A percentile compares a stretch with the other conserved stretches of the same genome.
phyloP scores from a whole-genome alignment of 2,329 filamentous ascomycete genomes.

The Fusarium domesticum region DNA sequence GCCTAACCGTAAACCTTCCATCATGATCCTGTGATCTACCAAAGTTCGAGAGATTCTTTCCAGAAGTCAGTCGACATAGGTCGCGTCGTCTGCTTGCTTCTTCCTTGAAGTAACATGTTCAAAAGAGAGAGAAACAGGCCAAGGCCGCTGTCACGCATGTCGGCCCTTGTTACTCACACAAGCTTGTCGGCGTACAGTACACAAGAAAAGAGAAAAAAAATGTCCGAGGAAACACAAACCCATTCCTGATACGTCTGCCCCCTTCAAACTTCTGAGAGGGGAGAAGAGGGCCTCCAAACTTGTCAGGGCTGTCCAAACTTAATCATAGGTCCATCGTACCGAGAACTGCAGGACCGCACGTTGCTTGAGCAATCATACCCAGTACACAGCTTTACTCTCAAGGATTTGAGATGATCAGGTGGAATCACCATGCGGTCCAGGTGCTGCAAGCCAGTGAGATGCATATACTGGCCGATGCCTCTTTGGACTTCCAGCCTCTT shows the following conservation, averaged over 20 bases:
- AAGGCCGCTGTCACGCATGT: slow-evolving; percentile 21
- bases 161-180: slow-evolving; percentile 35
- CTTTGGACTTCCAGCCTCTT: no score
- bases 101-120: neutral
- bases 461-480: neutral
- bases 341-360: slow-evolving; percentile 8
- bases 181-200: slow-evolving; percentile 37
- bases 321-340: slow-evolving; percentile 6
- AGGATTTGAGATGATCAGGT: neutral
- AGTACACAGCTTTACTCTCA: neutral
- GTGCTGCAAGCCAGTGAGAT: neutral
- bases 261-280: slow-evolving; percentile 13
- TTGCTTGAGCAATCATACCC: slow-evolving; percentile 10
- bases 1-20: no score
- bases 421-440: slow-evolving; percentile 9
- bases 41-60: slow-evolving; percentile 17
- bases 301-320: slow-evolving; percentile 4
- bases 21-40: no score
- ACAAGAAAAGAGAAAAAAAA: slow-evolving; percentile 36
- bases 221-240: slow-evolving; percentile 38
- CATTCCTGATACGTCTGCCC: slow-evolving; percentile 20
- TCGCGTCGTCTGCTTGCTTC: no score
- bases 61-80: slow-evolving; percentile 14
- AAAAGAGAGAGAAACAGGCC: slow-evolving; percentile 7
- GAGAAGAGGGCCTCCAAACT: slow-evolving; percentile 1